phyloP scores from a whole-genome alignment of 345 rosid genomes.

The Brassica nigra region DNA sequence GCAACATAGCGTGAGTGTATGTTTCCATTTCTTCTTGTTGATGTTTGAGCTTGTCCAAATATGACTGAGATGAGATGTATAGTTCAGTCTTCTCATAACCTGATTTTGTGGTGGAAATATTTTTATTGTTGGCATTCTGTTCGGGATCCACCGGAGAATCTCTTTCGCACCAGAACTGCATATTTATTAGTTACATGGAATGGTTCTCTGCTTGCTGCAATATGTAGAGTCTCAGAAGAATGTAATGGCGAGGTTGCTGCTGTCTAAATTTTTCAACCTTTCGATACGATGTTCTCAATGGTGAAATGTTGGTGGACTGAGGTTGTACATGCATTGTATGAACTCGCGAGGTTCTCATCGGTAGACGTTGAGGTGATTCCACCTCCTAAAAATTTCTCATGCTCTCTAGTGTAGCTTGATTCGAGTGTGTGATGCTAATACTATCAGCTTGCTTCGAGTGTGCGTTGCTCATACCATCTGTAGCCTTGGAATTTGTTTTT shows the following conservation, averaged over 20 bases:
- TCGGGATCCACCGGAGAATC: constrained; percentile 17
- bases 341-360: constrained; percentile 27
- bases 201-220: constrained; percentile 28
- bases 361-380: constrained; percentile 34
- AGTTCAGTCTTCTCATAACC: constrained; percentile 28
- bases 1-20: constrained; percentile 10
- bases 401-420: constrained; percentile 34
- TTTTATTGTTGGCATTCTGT: constrained; percentile 21
- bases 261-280: constrained; percentile 20
- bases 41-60: constrained; percentile 33
- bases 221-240: constrained; percentile 21
- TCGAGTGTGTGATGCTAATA: constrained; percentile 20
- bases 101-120: constrained; percentile 23
- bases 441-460: constrained; percentile 19
- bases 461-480: constrained; percentile 21
- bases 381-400: constrained; percentile 33
- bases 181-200: constrained; percentile 23
- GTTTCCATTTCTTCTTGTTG: constrained; percentile 35
- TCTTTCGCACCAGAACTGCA: constrained; percentile 24
- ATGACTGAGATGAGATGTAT: constrained; percentile 32
- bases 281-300: constrained; percentile 7
- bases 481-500: constrained; percentile 36
- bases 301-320: constrained; percentile 30
- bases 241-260: constrained; percentile 6
- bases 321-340: constrained; percentile 35